Evolutionary conservation across 305 asterid species (phyloP), one percentile per base, ranked within the genome.

Genomic region (Fraxinus velutina): DNA sequence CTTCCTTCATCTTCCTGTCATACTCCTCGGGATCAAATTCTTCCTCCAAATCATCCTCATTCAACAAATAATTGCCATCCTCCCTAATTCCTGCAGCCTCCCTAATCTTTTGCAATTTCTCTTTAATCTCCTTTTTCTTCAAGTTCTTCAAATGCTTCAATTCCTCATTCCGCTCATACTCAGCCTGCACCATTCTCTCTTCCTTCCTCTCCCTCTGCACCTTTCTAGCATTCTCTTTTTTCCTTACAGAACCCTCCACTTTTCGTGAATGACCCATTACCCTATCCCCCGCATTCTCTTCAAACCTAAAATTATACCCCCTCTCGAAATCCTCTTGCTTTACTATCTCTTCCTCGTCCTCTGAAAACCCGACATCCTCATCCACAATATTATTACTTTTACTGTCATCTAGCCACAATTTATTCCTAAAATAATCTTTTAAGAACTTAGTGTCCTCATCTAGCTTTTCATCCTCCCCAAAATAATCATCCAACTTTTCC

Each of bases 161-260:
- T 89, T 95, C 96, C 83, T 94, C 97, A 84, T 86, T 90, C 77
- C 92, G 85, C 81, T 92, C 96, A 50, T 85, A 80, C 86, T 92
- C 94, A 0, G 92, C 97, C 73, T 84, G 93, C 1, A 80, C 89
- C 83, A 85, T 86, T 81, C 98, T 92, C 88, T 90, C 96, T 73
- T 93, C 95, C 89, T 92, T 93, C 89, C 97, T 93, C 87, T 92
- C 95, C 86, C 97, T 91, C 88, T 95, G 97, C 32, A 29, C 82
- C 87, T 95, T 92, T 87, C 98, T 90, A 1, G 92, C 85, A 27
- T 90, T 91, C 7, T 88, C 86, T 81, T 88, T 92, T 88, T 93
- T 95, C 90, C 98, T 95, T 60, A 95, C 99, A 0, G 99, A 95
- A 33, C 97, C 98, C 74, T 92, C 97, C 78, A 95, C 93, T 73